A percentile compares a stretch with the other conserved stretches of the same genome.
Conservation (phyloP, 192 early-diverging fungal genomes). For the Funneliformis mosseae region DNA sequence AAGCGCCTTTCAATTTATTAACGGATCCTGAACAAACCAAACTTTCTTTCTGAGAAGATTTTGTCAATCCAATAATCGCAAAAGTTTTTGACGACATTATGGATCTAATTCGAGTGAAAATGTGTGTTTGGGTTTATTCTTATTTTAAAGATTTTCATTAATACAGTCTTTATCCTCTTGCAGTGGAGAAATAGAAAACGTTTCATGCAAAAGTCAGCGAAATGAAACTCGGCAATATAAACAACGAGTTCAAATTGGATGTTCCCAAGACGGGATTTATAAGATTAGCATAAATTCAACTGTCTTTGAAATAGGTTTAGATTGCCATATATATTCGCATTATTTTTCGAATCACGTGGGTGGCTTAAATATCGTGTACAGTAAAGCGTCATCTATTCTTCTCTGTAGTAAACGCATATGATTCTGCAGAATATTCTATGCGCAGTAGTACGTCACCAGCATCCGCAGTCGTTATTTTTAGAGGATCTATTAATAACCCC, state of each 20-base stretch:
- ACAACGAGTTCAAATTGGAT: slow-evolving; percentile 12
- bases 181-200: slow-evolving; percentile 22
- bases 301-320: too few species aligned
- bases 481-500: too few species aligned
- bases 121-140: slow-evolving; percentile 10
- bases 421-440: too few species aligned
- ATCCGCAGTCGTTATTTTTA: too few species aligned
- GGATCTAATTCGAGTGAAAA: slow-evolving; percentile 23
- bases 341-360: too few species aligned
- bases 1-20: slow-evolving; percentile 11
- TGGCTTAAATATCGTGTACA: too few species aligned
- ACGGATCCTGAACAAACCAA: slow-evolving; percentile 18
- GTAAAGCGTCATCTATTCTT: too few species aligned
- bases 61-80: slow-evolving; percentile 29
- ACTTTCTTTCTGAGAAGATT: slow-evolving; percentile 25
- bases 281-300: too few species aligned
- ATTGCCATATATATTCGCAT: too few species aligned
- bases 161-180: not conserved
- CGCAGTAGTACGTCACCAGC: too few species aligned
- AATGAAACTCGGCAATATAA: slow-evolving; percentile 31
- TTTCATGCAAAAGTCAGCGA: slow-evolving; percentile 15
- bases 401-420: too few species aligned
- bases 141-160: not conserved
- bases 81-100: slow-evolving; percentile 23
- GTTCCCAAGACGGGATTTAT: slow-evolving; percentile 16